Percentiles rank a stretch among this genome's conserved stretches.
Conservation (phyloP, 2,329 filamentous ascomycete genomes). For the Thelonectria blattea region DNA sequence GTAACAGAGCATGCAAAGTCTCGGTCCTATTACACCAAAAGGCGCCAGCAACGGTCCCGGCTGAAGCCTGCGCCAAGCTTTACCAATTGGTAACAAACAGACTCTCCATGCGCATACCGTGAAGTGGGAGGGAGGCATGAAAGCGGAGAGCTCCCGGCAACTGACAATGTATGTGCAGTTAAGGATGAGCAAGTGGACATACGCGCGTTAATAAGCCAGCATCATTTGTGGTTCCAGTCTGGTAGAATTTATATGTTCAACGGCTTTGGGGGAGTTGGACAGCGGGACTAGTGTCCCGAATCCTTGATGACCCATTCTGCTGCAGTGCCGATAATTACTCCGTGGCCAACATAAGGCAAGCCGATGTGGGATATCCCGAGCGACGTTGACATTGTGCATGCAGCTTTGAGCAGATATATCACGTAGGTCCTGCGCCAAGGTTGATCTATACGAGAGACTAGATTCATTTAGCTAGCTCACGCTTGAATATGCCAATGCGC, state of each 20-base stretch:
- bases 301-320: slow-evolving; percentile 60
- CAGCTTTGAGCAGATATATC: too few relatives aligned
- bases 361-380: too few relatives aligned
- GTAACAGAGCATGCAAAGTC: slow-evolving; percentile 60
- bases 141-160: slow-evolving; percentile 63
- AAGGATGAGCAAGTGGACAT: slow-evolving; percentile 60
- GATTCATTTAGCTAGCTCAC: too few relatives aligned
- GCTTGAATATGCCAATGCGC: too few relatives aligned
- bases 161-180: slow-evolving; percentile 58
- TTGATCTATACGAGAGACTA: too few relatives aligned
- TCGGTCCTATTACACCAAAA: slow-evolving; percentile 60
- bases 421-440: too few relatives aligned
- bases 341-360: too few relatives aligned
- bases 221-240: background rate
- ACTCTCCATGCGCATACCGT: slow-evolving; percentile 60
- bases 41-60: slow-evolving; percentile 60
- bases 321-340: slow-evolving; percentile 28
- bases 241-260: slow-evolving; percentile 52
- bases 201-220: slow-evolving; percentile 42
- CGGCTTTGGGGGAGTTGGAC: slow-evolving; percentile 35
- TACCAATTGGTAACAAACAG: slow-evolving; percentile 60
- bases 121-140: slow-evolving; percentile 66
- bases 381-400: too few relatives aligned
- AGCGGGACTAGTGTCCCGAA: slow-evolving; percentile 50
- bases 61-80: slow-evolving; percentile 62